A percentile compares a stretch with the other conserved stretches of the same genome.
Evolutionary conservation across 257 asterid genomes (phyloP).

Genomic region (Plantago elongata): DNA sequence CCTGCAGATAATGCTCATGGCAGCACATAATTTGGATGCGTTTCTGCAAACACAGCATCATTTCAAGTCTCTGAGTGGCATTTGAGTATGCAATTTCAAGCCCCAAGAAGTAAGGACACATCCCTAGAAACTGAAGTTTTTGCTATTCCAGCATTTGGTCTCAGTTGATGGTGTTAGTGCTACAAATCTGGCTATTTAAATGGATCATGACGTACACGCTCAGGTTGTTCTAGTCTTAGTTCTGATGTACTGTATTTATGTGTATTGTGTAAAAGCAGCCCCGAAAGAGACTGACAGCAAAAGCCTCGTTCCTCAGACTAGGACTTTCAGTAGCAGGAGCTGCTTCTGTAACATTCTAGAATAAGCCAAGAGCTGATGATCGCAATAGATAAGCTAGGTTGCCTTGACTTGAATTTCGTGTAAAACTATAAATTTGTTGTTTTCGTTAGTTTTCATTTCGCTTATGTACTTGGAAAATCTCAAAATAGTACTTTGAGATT

Average conservation of each 20-base stretch:
- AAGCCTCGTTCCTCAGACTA: constrained; percentile 1
- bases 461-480: too few relatives aligned
- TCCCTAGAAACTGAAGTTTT: constrained; percentile 13
- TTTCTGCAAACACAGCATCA: constrained; percentile 13
- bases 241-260: constrained; percentile 19
- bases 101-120: constrained; percentile 6
- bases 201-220: constrained; percentile 6
- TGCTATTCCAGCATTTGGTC: constrained; percentile 9
- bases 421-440: background rate
- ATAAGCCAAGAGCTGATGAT: constrained; percentile 1
- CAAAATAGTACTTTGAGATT: too few relatives aligned
- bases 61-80: constrained; percentile 5
- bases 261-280: constrained; percentile 29
- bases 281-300: constrained; percentile 15
- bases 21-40: constrained; percentile 38
- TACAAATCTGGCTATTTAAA: constrained; percentile 16
- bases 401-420: background rate
- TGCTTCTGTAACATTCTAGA: constrained; percentile 2
- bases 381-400: background rate
- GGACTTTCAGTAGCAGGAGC: background rate
- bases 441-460: background rate
- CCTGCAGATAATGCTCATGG: constrained; percentile 49
- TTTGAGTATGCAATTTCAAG: constrained; percentile 8
- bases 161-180: constrained; percentile 14
- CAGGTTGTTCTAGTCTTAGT: background rate